Conservation (phyloP, 1,139 yeast genomes). For the Yarrowia galli region DNA sequence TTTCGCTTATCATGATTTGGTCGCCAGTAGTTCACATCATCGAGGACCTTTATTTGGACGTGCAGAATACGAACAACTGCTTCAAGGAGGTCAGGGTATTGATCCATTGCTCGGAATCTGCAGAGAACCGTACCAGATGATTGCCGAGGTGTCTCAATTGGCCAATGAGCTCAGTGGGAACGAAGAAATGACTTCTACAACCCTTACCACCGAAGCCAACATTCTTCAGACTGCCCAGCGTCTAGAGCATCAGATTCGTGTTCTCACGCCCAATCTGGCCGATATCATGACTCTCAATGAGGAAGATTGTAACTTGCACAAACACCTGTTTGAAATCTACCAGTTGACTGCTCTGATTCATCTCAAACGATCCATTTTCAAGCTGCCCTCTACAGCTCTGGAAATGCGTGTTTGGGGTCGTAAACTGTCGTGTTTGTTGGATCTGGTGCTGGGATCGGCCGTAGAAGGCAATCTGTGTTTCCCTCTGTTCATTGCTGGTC, state of each 20-base stretch:
- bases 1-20: conserved; percentile 81
- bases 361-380: conserved; percentile 66
- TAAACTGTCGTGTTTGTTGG: conserved; percentile 64
- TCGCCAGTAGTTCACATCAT: conserved; percentile 61
- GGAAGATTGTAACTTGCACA: conserved; percentile 67
- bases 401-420: conserved; percentile 68
- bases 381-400: conserved; percentile 66
- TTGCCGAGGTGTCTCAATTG: conserved; percentile 73
- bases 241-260: conserved; percentile 60
- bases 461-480: conserved; percentile 77
- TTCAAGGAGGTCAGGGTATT: conserved; percentile 52
- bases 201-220: conserved; percentile 39
- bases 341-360: conserved; percentile 75
- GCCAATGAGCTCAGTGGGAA: conserved; percentile 56
- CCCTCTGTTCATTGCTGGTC: conserved; percentile 79
- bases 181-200: conserved; percentile 6
- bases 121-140: conserved; percentile 65
- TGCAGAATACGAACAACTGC: conserved; percentile 60
- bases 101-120: conserved; percentile 80
- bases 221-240: conserved; percentile 54
- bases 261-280: conserved; percentile 61
- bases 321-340: conserved; percentile 74
- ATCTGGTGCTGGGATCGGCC: conserved; percentile 67
- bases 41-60: conserved; percentile 50
- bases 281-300: conserved; percentile 59